Base-by-base conservation (phyloP, 768 basidiomycete genomes). In the Collybiopsis confluens region DNA sequence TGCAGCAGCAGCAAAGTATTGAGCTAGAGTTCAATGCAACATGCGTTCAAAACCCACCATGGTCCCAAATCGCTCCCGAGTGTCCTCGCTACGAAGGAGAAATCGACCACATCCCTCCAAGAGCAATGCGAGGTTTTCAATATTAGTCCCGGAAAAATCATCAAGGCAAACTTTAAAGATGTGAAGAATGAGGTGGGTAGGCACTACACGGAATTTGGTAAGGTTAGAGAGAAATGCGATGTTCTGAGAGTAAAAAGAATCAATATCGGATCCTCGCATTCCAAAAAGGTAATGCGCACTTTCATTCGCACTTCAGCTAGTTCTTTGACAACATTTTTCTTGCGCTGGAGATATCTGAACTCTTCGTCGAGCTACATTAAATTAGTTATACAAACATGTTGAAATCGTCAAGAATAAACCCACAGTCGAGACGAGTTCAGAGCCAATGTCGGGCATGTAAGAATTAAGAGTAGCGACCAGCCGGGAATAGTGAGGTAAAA, bases 91-190 rank as follows among this genome's bases (percentile, higher is more conserved):
- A 53, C 94, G 78, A 30, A 98, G 73, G 33, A 99, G 68, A 67
- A 92, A 99, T 21, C 97, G 79, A 2, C 97, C 97, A 64, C 97
- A 98, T 0, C 88, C 90, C 68, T 99, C 97, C 51, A 99, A 72
- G 10, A 98, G 73, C 54, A 94, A 78, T 13, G 96, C 90, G 16
- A 97, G 78, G 61, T 92, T 98, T 65, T 98, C 97, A 33, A 99
- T 80, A 62, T 98, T 99, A 18, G 85, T 83, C 2, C 90, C 91
- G 1, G 87, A 86, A 62, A 99, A 92, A 65, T 98, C 96, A 65
- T 98, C 96, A 62, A 98, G 73, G 68, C 92, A 96, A 47, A 96
- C 93, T 81, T 98, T 98, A 76, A 96, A 90, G 61, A 92, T 88
- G 66, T 98, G 95, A 44, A 99, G 73, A 62, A 98, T 92, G 53